These are phyloP conservation scores for Aspergillus transmontanensis DNA, from an alignment of 2,329 filamentous ascomycete species.

Conservation along the genomic window DNA sequence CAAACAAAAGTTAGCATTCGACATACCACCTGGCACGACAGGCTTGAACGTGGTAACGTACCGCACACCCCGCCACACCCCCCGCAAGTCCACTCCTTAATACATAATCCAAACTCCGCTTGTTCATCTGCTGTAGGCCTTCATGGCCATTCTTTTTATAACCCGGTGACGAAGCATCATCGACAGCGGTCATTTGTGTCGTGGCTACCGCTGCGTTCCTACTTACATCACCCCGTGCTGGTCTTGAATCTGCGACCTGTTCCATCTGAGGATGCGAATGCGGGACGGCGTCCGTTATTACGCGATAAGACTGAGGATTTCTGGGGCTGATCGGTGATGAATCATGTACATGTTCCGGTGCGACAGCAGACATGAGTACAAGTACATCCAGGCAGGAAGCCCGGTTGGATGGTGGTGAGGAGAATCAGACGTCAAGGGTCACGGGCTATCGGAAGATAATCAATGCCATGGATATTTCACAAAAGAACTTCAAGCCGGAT, in stretches of 20 bases:
- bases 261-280: constrained; percentile 34
- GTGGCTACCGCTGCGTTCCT: constrained; percentile 19
- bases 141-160: constrained; percentile 16
- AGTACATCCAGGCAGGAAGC: constrained; percentile 3
- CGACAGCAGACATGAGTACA: constrained; percentile 29
- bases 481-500: not conserved
- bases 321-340: constrained; percentile 14
- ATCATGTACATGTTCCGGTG: constrained; percentile 34
- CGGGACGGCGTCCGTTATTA: constrained; percentile 20
- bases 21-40: not conserved
- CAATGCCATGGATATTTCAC: constrained; percentile 23
- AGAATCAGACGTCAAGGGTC: constrained; percentile 19
- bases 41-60: constrained; percentile 52
- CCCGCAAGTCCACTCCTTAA: constrained; percentile 83
- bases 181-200: constrained; percentile 17
- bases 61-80: constrained; percentile 87
- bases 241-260: constrained; percentile 29
- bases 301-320: constrained; percentile 11
- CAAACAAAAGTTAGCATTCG: constrained; percentile 10
- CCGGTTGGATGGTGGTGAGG: constrained; percentile 17
- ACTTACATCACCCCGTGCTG: constrained; percentile 21
- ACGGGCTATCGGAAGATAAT: constrained; percentile 34
- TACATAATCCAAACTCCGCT: constrained; percentile 80
- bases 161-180: constrained; percentile 17
- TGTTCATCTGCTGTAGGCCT: constrained; percentile 55